phyloP scores from a whole-genome alignment of 148 eudicot genomes.

The Hydrangea macrophylla region DNA sequence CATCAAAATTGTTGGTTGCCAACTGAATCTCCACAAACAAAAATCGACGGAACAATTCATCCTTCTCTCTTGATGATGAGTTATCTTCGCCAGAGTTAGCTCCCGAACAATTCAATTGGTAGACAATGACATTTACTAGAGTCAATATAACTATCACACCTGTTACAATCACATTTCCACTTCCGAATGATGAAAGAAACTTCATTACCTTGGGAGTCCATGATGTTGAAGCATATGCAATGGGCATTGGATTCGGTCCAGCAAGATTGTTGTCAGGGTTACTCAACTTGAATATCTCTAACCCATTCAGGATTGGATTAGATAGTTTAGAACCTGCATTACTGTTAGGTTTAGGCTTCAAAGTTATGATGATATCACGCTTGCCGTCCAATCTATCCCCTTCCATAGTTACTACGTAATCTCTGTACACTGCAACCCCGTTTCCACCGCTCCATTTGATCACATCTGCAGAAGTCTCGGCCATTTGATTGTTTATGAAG shows the following conservation, averaged over 20 bases:
- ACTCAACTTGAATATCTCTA: constrained; percentile 50
- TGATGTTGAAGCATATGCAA: neutral
- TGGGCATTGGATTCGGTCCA: constrained; percentile 18
- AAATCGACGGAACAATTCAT: constrained; percentile 19
- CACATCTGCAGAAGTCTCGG: constrained; percentile 18
- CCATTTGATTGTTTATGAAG: constrained; percentile 22
- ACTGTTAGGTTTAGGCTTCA: neutral
- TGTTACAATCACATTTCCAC: constrained; percentile 18
- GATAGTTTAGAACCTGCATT: neutral
- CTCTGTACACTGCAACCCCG: constrained; percentile 16
- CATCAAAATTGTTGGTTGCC: constrained; percentile 25
- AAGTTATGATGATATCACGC: constrained; percentile 13
- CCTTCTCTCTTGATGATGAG: neutral
- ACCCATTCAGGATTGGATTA: constrained; percentile 28
- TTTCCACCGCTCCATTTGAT: constrained; percentile 5
- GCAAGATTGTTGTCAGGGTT: constrained; percentile 38
- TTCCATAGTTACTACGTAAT: constrained; percentile 24
- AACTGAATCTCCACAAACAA: constrained; percentile 24
- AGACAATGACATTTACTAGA: constrained; percentile 14
- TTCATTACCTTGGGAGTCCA: constrained; percentile 1
- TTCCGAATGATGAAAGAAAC: neutral
- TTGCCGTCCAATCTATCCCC: constrained; percentile 16
- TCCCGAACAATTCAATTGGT: constrained; percentile 10
- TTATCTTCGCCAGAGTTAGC: neutral
- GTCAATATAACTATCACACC: constrained; percentile 4